Evolutionary conservation across 768 basidiomycete species (phyloP).

Genomic region (Russula foetens): DNA sequence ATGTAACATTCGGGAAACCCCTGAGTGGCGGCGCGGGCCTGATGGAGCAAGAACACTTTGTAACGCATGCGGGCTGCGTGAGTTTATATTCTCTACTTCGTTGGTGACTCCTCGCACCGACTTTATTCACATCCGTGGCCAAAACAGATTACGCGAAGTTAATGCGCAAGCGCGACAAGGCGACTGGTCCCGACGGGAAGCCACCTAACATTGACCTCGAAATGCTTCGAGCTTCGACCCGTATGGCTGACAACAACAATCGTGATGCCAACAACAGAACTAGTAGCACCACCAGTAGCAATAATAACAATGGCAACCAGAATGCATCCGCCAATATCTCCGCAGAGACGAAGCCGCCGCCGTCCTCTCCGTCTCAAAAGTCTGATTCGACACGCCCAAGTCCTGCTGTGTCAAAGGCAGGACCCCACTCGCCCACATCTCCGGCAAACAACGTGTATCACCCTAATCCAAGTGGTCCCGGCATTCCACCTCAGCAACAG

Average conservation of each 20-base stretch:
- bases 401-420: constrained; percentile 15
- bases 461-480: constrained; percentile 9
- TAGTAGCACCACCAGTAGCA: constrained; percentile 3
- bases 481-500: constrained; percentile 11
- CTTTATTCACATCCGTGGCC: not conserved
- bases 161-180: constrained; percentile 70
- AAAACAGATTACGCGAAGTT: constrained; percentile 71
- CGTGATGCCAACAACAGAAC: constrained; percentile 16
- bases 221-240: constrained; percentile 54
- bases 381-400: constrained; percentile 12
- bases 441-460: constrained; percentile 6
- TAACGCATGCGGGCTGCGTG: constrained; percentile 81
- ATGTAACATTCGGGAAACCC: constrained; percentile 80
- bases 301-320: not conserved
- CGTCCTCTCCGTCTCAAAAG: constrained; percentile 6
- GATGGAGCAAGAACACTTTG: constrained; percentile 79
- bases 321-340: not conserved
- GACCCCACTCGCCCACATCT: constrained; percentile 12
- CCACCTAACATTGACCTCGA: constrained; percentile 59
- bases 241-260: constrained; percentile 13
- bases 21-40: constrained; percentile 82
- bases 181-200: constrained; percentile 45
- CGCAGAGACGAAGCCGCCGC: constrained; percentile 7
- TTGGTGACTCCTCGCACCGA: not conserved
- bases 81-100: constrained; percentile 27